phyloP scores from a whole-genome alignment of 2,329 filamentous ascomycete species.

The Pezicula radicicola region DNA sequence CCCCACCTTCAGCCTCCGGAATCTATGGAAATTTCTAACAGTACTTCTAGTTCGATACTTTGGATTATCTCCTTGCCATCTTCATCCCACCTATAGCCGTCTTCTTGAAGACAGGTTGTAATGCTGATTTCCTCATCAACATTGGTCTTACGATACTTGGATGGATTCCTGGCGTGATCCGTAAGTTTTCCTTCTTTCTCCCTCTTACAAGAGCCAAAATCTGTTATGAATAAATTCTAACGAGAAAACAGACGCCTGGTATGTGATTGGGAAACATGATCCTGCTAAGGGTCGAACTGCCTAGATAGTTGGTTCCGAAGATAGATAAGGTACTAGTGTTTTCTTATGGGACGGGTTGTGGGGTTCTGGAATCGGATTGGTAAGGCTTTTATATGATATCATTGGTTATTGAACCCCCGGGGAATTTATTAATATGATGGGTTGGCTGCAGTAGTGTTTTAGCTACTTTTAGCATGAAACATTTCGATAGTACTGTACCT shows the following conservation, averaged over 20 bases:
- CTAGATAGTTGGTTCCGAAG: too few species aligned
- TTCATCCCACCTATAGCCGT: slow-evolving; percentile 27
- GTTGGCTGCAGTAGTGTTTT: too few species aligned
- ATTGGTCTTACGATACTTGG: slow-evolving; percentile 33
- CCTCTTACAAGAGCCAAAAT: too few species aligned
- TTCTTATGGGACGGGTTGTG: too few species aligned
- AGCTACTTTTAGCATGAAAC: too few species aligned
- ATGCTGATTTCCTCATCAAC: slow-evolving; percentile 37
- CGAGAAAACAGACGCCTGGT: slow-evolving; percentile 23
- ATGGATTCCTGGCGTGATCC: slow-evolving; percentile 28
- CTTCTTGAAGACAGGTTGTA: slow-evolving; percentile 34
- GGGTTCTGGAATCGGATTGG: too few species aligned
- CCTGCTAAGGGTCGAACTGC: slow-evolving; percentile 9
- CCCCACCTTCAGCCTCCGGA: not conserved
- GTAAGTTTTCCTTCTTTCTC: slow-evolving; percentile 13
- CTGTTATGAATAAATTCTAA: not conserved
- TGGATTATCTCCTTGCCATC: slow-evolving; percentile 25
- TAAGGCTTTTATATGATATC: too few species aligned
- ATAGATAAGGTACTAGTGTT: too few species aligned
- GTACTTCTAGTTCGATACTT: slow-evolving; percentile 16
- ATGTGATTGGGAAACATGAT: slow-evolving; percentile 23
- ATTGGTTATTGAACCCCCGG: too few species aligned
- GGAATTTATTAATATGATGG: too few species aligned
- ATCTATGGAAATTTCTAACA: not conserved
- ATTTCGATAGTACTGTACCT: too few species aligned